phyloP scores from a whole-genome alignment of 352 stramenopile genomes.

The Phytophthora lateralis region DNA sequence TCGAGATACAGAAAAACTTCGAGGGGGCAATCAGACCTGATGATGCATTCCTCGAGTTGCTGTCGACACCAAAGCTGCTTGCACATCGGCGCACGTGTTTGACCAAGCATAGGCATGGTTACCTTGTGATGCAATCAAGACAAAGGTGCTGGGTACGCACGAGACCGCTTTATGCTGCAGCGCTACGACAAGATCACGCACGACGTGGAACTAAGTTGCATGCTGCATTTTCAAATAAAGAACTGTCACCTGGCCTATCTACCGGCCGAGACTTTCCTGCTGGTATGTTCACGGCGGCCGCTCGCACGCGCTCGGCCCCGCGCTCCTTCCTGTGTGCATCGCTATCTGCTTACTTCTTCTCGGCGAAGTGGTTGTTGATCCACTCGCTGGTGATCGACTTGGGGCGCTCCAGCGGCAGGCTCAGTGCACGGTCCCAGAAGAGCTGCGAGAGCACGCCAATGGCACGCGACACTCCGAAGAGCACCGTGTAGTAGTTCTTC shows the following conservation, averaged over 20 bases:
- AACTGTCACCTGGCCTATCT: constrained; percentile 31
- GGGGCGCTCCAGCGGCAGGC: constrained; percentile 97
- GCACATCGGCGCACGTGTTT: neutral
- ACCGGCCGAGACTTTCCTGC: constrained; percentile 25
- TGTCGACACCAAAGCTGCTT: neutral
- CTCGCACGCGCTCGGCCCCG: neutral
- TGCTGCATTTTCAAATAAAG: constrained; percentile 48
- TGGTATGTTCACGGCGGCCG: constrained; percentile 22
- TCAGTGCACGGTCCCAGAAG: constrained; percentile 98
- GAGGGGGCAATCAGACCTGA: constrained; percentile 1
- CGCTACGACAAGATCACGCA: neutral
- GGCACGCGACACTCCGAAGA: constrained; percentile 98
- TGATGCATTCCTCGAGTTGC: neutral
- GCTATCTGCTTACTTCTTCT: constrained; percentile 63
- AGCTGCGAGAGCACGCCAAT: constrained; percentile 98
- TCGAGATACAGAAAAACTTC: constrained; percentile 7
- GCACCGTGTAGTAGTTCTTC: constrained; percentile 99
- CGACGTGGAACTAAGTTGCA: constrained; percentile 26
- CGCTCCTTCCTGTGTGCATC: constrained; percentile 16
- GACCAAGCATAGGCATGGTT: neutral
- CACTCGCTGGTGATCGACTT: constrained; percentile 99
- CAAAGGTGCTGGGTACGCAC: neutral
- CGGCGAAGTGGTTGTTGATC: constrained; percentile 96
- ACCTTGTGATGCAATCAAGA: neutral
- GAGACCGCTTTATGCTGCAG: too few species aligned